Conservation (phyloP, 805 yeast genomes). For the Yamadazyma laniorum region DNA sequence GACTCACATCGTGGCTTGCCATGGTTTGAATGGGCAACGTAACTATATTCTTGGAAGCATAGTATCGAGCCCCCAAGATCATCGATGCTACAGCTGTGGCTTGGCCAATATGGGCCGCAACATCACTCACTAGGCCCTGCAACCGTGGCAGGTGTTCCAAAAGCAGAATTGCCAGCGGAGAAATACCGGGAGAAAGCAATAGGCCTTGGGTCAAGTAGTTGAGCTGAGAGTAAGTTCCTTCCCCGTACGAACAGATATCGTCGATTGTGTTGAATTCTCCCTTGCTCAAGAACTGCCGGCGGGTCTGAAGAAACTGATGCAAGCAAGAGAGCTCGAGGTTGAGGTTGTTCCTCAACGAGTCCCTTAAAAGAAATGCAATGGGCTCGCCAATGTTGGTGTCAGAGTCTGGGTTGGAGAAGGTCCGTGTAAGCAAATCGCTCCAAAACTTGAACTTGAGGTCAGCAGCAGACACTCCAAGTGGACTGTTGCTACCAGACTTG, state of each 20-base stretch:
- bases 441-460: constrained; percentile 70
- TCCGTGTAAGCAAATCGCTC: constrained; percentile 57
- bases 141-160: constrained; percentile 46
- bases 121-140: constrained; percentile 51
- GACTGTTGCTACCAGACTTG: constrained; percentile 29
- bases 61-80: constrained; percentile 58
- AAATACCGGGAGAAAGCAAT: constrained; percentile 52
- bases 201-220: constrained; percentile 64
- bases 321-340: constrained; percentile 54
- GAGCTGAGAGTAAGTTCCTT: constrained; percentile 73
- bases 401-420: constrained; percentile 35
- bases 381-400: constrained; percentile 57
- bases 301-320: constrained; percentile 57
- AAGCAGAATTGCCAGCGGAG: constrained; percentile 53
- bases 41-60: constrained; percentile 52
- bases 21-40: constrained; percentile 63
- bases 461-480: constrained; percentile 40
- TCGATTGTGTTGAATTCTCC: constrained; percentile 49
- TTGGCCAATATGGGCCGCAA: constrained; percentile 81
- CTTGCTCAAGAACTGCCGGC: constrained; percentile 51
- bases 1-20: constrained; percentile 53
- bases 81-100: constrained; percentile 69
- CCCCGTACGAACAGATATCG: constrained; percentile 72
- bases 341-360: constrained; percentile 48
- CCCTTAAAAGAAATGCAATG: constrained; percentile 55